Evolutionary conservation across 1,139 yeast species (phyloP).

Genomic region (Kurtzmaniella quercitrusa): DNA sequence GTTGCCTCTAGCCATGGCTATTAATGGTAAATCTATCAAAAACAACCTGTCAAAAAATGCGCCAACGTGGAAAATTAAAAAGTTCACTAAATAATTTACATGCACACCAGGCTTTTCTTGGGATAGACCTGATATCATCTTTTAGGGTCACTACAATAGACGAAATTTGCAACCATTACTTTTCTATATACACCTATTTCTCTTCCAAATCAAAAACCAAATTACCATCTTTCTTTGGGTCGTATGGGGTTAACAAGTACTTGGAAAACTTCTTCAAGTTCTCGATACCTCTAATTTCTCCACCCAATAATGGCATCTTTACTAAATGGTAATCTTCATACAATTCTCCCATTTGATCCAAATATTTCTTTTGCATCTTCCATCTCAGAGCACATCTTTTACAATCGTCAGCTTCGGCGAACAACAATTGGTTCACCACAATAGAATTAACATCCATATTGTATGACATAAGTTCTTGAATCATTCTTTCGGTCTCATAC

Average conservation of each 20-base stretch:
- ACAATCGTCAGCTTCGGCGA: conserved; percentile 77
- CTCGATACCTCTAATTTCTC: conserved; percentile 88
- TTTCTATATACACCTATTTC: conserved; percentile 16
- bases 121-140: neutral
- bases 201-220: conserved; percentile 67
- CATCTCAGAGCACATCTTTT: conserved; percentile 89
- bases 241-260: conserved; percentile 65
- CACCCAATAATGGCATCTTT: conserved; percentile 89
- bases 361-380: conserved; percentile 93
- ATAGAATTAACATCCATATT: conserved; percentile 96
- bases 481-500: conserved; percentile 95
- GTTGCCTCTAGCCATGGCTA: conserved; percentile 86
- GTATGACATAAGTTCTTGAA: conserved; percentile 90
- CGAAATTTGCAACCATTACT: too few species aligned
- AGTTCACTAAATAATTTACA: neutral
- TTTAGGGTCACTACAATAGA: too few species aligned
- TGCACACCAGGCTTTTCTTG: neutral
- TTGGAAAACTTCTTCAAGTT: conserved; percentile 75
- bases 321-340: conserved; percentile 94
- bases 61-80: too few species aligned
- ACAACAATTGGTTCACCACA: conserved; percentile 87
- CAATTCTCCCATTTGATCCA: conserved; percentile 90
- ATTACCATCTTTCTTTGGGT: conserved; percentile 57
- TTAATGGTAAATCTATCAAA: conserved; percentile 7
- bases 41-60: neutral